Percentiles rank a stretch among this genome's conserved stretches.
Conservation (phyloP, 2,329 filamentous ascomycete genomes). For the Esteya vermicola region DNA sequence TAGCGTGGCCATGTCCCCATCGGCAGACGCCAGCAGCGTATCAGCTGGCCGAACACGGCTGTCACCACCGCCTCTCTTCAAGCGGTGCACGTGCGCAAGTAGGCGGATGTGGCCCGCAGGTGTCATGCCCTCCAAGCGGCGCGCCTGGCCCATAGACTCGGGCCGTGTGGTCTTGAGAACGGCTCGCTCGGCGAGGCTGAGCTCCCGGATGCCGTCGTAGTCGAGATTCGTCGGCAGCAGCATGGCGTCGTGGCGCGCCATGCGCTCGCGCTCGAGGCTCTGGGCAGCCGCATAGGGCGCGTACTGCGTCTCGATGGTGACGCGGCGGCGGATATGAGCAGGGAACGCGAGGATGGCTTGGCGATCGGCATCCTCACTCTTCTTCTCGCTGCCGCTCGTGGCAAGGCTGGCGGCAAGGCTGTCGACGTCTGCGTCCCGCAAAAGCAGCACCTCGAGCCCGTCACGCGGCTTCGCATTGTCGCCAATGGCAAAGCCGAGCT, state of each 20-base stretch:
- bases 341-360: constrained; percentile 30
- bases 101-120: constrained; percentile 46
- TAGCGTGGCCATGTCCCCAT: constrained; percentile 23
- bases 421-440: constrained; percentile 43
- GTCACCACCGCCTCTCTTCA: constrained; percentile 7
- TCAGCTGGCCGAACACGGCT: background rate
- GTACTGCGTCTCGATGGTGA: constrained; percentile 73
- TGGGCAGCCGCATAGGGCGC: constrained; percentile 75
- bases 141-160: constrained; percentile 77
- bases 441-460: constrained; percentile 65
- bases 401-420: constrained; percentile 29
- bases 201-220: constrained; percentile 56
- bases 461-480: constrained; percentile 37
- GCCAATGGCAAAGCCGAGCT: constrained; percentile 19
- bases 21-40: constrained; percentile 7
- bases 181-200: constrained; percentile 67
- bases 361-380: too few species aligned
- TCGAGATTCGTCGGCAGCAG: constrained; percentile 60
- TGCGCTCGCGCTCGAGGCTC: constrained; percentile 46
- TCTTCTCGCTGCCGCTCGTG: too few species aligned
- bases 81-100: constrained; percentile 43
- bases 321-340: constrained; percentile 47
- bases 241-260: constrained; percentile 64
- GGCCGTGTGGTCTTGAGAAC: constrained; percentile 58
- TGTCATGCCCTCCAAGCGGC: constrained; percentile 69